A percentile compares a stretch with the other conserved stretches of the same genome.
phyloP scores from a whole-genome alignment of 306 rosid genomes.

The Geum urbanum region DNA sequence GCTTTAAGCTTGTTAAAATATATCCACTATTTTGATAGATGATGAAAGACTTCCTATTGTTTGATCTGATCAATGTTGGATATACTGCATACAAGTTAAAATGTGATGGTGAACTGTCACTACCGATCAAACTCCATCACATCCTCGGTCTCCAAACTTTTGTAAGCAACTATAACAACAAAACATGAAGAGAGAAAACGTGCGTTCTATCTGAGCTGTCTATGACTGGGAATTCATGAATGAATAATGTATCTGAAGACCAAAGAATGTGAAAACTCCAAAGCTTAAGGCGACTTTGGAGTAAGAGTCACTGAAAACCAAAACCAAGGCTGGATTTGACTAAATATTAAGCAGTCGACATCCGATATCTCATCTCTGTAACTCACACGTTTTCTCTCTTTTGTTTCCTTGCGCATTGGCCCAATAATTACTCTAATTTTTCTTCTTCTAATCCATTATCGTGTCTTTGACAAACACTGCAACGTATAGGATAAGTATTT shows the following conservation, averaged over 20 bases:
- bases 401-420: conserved; percentile 15
- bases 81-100: too few relatives aligned
- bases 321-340: not conserved
- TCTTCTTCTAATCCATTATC: not conserved
- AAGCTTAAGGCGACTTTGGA: not conserved
- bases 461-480: not conserved
- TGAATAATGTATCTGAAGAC: not conserved
- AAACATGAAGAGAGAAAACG: not conserved
- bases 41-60: too few relatives aligned
- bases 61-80: too few relatives aligned
- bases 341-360: not conserved
- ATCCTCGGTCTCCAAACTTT: not conserved
- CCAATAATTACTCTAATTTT: conserved; percentile 1
- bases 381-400: conserved; percentile 31
- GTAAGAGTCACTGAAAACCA: not conserved
- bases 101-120: not conserved
- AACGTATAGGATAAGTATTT: too few relatives aligned
- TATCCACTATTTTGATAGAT: too few relatives aligned
- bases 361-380: not conserved
- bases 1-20: not conserved
- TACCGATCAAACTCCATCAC: not conserved
- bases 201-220: not conserved
- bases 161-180: not conserved
- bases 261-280: not conserved
- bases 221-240: not conserved